These are phyloP conservation scores for Dictyophora rubrovolvata DNA, from an alignment of 768 basidiomycete genomes.

Conservation along the genomic window DNA sequence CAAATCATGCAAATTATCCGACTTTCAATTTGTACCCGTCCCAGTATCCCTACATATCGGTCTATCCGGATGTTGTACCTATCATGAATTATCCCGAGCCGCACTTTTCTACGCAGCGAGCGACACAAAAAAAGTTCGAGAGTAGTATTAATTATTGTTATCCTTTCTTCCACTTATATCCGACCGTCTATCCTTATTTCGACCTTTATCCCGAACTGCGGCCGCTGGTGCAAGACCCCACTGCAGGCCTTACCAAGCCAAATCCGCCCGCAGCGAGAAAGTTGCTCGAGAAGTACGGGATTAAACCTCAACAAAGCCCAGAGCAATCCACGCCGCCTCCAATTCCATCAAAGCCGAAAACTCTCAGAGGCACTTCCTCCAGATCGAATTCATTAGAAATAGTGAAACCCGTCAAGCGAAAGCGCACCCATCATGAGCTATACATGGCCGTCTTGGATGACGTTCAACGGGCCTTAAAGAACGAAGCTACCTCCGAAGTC, in stretches of 20 bases:
- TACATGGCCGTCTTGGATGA: slow-evolving; percentile 22
- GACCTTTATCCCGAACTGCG: slow-evolving; percentile 17
- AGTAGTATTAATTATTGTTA: background rate
- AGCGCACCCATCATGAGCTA: slow-evolving; percentile 28
- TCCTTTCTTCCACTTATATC: background rate
- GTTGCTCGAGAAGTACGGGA: too few relatives aligned
- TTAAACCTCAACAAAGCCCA: background rate
- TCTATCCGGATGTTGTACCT: background rate
- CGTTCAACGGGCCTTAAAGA: background rate
- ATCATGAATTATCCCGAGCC: background rate
- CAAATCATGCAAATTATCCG: background rate
- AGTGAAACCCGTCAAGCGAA: slow-evolving; percentile 10
- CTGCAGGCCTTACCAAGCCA: background rate
- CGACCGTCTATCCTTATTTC: slow-evolving; percentile 16
- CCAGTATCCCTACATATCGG: background rate
- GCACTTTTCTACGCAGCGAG: background rate
- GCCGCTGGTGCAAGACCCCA: background rate
- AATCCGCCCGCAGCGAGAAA: background rate
- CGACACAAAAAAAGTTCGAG: background rate
- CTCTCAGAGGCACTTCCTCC: background rate
- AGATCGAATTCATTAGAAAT: background rate
- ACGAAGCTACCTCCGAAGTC: background rate
- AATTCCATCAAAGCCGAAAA: background rate
- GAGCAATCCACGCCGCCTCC: background rate
- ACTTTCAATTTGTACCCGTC: background rate